Evolutionary conservation across 2,329 filamentous ascomycete genomes (phyloP).

Genomic region (Venturia effusa): DNA sequence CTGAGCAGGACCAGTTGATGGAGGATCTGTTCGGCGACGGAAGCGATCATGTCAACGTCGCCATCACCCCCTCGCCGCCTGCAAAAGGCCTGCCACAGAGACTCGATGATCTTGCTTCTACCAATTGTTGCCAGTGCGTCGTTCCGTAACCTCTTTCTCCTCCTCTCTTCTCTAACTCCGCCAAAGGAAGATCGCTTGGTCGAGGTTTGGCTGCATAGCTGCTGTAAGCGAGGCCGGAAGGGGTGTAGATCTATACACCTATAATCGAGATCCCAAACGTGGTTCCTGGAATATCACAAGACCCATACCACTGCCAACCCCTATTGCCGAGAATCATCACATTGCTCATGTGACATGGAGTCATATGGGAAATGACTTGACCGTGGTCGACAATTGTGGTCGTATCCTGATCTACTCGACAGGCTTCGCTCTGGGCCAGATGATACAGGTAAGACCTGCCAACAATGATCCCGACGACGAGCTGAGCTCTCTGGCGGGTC

Average conservation of each 20-base stretch:
- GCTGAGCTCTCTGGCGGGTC: slow-evolving; percentile 65
- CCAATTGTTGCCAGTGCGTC: slow-evolving; percentile 73
- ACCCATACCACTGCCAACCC: slow-evolving; percentile 33
- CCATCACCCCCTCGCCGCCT: slow-evolving; percentile 40
- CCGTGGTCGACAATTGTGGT: slow-evolving; percentile 69
- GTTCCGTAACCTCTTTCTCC: slow-evolving; percentile 15
- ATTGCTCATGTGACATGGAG: slow-evolving; percentile 80
- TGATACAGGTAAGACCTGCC: slow-evolving; percentile 51
- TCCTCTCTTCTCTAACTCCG: background rate
- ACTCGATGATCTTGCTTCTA: slow-evolving; percentile 63
- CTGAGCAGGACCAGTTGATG: slow-evolving; percentile 35
- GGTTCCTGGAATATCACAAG: slow-evolving; percentile 69
- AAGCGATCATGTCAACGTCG: slow-evolving; percentile 49
- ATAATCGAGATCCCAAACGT: slow-evolving; percentile 57
- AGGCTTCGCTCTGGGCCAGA: slow-evolving; percentile 60
- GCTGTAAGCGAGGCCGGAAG: slow-evolving; percentile 64
- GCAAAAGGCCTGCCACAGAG: slow-evolving; percentile 60
- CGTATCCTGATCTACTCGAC: slow-evolving; percentile 66
- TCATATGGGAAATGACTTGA: slow-evolving; percentile 65
- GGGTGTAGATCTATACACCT: slow-evolving; percentile 59
- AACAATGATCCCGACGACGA: slow-evolving; percentile 63
- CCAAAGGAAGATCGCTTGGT: slow-evolving; percentile 71
- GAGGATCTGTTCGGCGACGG: slow-evolving; percentile 38
- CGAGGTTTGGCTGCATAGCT: slow-evolving; percentile 74
- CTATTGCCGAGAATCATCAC: slow-evolving; percentile 50